Evolutionary conservation across 2,329 filamentous ascomycete species (phyloP).

Genomic region (Dendrostoma leiphaemia): DNA sequence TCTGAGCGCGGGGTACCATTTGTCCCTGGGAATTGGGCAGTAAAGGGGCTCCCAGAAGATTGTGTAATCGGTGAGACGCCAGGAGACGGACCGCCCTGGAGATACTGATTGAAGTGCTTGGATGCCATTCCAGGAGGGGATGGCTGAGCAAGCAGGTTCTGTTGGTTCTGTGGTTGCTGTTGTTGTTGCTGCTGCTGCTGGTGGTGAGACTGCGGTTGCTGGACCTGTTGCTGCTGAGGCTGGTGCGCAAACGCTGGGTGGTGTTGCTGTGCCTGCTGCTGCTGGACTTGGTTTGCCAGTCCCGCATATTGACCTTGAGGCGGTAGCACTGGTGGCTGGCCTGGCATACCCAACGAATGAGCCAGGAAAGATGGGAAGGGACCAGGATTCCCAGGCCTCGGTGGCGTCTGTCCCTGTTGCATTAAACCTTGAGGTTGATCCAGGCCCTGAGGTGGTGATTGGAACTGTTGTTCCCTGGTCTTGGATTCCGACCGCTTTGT

Average conservation of each 20-base stretch:
- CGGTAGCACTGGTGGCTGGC: constrained; percentile 13
- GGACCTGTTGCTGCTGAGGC: constrained; percentile 11
- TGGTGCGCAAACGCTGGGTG: no score
- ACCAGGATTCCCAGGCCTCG: constrained; percentile 11
- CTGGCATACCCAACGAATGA: constrained; percentile 16
- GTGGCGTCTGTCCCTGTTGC: constrained; percentile 14
- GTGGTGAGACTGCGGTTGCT: no score
- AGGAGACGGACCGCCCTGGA: constrained; percentile 8
- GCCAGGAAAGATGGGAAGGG: constrained; percentile 11
- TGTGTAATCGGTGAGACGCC: constrained; percentile 19
- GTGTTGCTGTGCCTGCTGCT: constrained; percentile 4
- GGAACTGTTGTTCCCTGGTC: constrained; percentile 19
- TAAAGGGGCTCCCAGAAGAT: constrained; percentile 13
- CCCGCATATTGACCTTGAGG: constrained; percentile 17
- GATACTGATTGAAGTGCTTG: not conserved
- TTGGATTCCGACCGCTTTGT: constrained; percentile 22
- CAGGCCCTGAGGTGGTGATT: constrained; percentile 11
- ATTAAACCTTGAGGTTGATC: constrained; percentile 16
- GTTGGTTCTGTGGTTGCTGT: not conserved
- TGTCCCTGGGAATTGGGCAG: constrained; percentile 3
- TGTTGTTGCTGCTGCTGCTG: constrained; percentile 3
- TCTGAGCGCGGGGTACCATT: constrained; percentile 5
- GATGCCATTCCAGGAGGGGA: not conserved
- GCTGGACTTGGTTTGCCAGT: constrained; percentile 11
- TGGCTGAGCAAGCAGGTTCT: constrained; percentile 1